Percentiles rank a stretch among this genome's conserved stretches.
Evolutionary conservation across 2,329 filamentous ascomycete species (phyloP).

Genomic region (Septoria linicola): DNA sequence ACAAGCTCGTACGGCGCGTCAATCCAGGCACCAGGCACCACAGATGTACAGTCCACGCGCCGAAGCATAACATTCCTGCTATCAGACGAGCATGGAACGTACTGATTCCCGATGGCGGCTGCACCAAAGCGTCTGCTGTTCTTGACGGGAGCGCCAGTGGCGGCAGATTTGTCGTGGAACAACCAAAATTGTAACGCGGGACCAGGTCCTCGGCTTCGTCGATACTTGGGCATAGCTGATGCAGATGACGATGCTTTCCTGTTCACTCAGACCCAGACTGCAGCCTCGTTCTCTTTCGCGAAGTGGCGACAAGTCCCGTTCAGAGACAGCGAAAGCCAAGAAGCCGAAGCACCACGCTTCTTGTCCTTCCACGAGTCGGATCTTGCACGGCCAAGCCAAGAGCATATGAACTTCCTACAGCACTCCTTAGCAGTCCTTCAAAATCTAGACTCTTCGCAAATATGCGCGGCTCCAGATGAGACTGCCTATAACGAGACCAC

Average conservation of each 20-base stretch:
- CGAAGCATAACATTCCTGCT: no score
- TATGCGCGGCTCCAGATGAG: constrained; percentile 35
- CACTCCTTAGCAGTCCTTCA: constrained; percentile 73
- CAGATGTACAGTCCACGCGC: no score
- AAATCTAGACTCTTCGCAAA: constrained; percentile 62
- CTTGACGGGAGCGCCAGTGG: constrained; percentile 62
- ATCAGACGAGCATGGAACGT: neutral
- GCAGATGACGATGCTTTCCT: neutral
- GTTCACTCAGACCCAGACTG: neutral
- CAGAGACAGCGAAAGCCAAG: constrained; percentile 3
- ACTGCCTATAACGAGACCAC: constrained; percentile 37
- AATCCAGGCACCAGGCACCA: no score
- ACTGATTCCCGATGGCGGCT: neutral
- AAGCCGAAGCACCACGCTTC: constrained; percentile 27
- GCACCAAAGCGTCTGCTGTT: constrained; percentile 42
- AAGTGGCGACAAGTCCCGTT: constrained; percentile 32
- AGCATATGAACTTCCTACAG: constrained; percentile 67
- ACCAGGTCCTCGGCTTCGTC: constrained; percentile 4
- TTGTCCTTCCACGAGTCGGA: constrained; percentile 29
- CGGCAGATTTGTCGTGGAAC: constrained; percentile 56
- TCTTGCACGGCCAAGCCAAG: constrained; percentile 16
- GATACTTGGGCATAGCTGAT: constrained; percentile 22
- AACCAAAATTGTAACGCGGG: constrained; percentile 33
- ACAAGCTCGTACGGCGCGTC: no score
- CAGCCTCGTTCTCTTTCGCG: constrained; percentile 21